Percentiles rank a stretch among this genome's conserved stretches.
Evolutionary conservation across 192 early-diverging fungal genomes (phyloP).

Genomic region (Chytriomyces sp.): DNA sequence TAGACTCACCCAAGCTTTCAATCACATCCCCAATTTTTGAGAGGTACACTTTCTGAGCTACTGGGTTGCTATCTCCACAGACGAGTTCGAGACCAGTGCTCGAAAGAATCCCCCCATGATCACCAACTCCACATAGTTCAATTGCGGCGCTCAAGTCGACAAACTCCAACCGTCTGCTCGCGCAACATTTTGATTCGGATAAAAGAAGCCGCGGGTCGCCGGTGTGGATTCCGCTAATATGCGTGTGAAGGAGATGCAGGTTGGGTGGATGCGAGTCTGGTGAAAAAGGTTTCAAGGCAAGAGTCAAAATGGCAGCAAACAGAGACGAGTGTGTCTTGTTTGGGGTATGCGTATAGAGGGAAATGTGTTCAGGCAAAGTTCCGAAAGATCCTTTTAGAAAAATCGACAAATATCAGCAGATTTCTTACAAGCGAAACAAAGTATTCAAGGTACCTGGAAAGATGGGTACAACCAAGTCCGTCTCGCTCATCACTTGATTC

Average conservation of each 20-base stretch:
- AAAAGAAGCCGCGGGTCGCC: slow-evolving; percentile 5
- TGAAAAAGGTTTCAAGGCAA: background rate
- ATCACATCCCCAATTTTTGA: background rate
- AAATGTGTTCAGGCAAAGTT: background rate
- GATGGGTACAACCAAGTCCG: background rate
- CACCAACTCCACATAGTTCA: slow-evolving; percentile 11
- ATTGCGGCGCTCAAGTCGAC: slow-evolving; percentile 1
- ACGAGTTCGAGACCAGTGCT: slow-evolving; percentile 4
- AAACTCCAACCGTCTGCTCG: background rate
- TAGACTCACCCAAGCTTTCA: background rate
- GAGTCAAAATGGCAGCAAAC: slow-evolving; percentile 12
- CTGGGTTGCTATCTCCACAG: too few species aligned
- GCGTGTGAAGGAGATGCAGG: slow-evolving; percentile 23
- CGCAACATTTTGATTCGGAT: background rate
- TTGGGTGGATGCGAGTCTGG: slow-evolving; percentile 1
- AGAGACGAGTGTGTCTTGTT: slow-evolving; percentile 9
- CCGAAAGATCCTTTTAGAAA: slow-evolving; percentile 10
- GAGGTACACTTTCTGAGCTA: background rate
- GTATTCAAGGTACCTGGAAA: slow-evolving; percentile 7
- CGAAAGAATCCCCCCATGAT: background rate
- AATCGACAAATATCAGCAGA: background rate
- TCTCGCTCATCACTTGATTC: background rate
- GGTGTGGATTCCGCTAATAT: slow-evolving; percentile 21
- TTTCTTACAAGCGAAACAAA: background rate
- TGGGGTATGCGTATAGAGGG: slow-evolving; percentile 12